Percentiles rank a stretch among this genome's conserved stretches.
These are phyloP conservation scores for Carallia brachiata DNA, from an alignment of 345 rosid species.

Conservation along the genomic window DNA sequence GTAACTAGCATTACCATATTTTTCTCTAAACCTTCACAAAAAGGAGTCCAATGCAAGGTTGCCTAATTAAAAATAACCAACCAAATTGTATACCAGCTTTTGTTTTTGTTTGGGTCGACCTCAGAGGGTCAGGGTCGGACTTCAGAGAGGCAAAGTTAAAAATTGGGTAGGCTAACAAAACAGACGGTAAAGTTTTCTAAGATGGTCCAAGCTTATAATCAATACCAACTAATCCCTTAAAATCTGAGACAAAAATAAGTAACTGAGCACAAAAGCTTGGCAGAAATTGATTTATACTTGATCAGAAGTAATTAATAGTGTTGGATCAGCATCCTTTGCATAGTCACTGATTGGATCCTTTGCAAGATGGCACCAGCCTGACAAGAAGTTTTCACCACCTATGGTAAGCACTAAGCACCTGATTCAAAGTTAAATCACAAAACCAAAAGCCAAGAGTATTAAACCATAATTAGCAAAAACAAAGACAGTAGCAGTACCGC, in stretches of 20 bases:
- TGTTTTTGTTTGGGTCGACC: no score
- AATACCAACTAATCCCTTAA: neutral
- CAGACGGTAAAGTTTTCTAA: no score
- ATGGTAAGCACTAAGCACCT: constrained; percentile 31
- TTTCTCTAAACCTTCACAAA: no score
- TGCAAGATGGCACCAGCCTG: constrained; percentile 83
- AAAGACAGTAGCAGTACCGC: neutral
- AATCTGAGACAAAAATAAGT: neutral
- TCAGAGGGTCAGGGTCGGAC: no score
- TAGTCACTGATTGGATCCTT: constrained; percentile 46
- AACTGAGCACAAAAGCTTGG: constrained; percentile 4
- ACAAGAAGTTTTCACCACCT: constrained; percentile 35
- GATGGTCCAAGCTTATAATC: neutral
- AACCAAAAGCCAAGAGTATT: constrained; percentile 8
- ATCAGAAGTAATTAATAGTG: constrained; percentile 69
- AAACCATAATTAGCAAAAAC: neutral
- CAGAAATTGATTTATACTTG: constrained; percentile 55
- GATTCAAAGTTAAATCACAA: constrained; percentile 8
- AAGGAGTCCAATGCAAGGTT: no score
- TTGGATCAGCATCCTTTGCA: constrained; percentile 50
- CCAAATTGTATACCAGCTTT: no score
- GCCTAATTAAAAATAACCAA: no score
- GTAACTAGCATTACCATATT: no score
- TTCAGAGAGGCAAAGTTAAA: no score
- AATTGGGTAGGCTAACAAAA: no score